Evolutionary conservation across 371 early-diverging fungal species (phyloP).

Genomic region (Sporodiniella umbellata): DNA sequence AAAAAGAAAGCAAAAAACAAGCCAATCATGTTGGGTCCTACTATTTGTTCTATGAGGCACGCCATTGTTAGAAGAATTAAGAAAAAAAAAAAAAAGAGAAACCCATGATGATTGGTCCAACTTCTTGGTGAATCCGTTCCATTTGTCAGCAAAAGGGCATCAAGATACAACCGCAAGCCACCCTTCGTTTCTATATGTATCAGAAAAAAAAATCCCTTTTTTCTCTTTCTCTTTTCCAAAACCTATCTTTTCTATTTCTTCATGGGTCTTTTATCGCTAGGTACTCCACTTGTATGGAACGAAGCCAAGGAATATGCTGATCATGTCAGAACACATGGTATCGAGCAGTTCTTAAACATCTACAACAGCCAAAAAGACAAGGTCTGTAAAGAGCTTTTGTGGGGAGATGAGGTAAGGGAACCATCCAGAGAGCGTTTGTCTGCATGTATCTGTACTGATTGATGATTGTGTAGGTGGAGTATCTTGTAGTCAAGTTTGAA

Average conservation of each 20-base stretch:
- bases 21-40: not conserved
- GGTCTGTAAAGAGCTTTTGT: slow-evolving; percentile 75
- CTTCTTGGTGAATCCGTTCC: not conserved
- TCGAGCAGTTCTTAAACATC: slow-evolving; percentile 89
- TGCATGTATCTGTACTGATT: not conserved
- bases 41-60: not conserved
- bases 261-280: slow-evolving; percentile 94
- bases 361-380: slow-evolving; percentile 78
- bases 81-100: not conserved
- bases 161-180: not conserved
- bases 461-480: slow-evolving; percentile 74
- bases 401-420: slow-evolving; percentile 94
- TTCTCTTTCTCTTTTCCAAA: slow-evolving; percentile 3
- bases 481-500: slow-evolving; percentile 84
- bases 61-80: not conserved
- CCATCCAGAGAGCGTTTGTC: not conserved
- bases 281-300: slow-evolving; percentile 94
- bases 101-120: not conserved
- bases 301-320: slow-evolving; percentile 84
- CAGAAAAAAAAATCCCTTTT: not conserved
- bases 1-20: slow-evolving; percentile 1
- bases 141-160: not conserved
- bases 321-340: slow-evolving; percentile 91
- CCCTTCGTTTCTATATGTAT: not conserved
- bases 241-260: slow-evolving; percentile 1